Evolutionary conservation across 495 filamentous ascomycete species (phyloP).

Genomic region (Annulohypoxylon stygium): DNA sequence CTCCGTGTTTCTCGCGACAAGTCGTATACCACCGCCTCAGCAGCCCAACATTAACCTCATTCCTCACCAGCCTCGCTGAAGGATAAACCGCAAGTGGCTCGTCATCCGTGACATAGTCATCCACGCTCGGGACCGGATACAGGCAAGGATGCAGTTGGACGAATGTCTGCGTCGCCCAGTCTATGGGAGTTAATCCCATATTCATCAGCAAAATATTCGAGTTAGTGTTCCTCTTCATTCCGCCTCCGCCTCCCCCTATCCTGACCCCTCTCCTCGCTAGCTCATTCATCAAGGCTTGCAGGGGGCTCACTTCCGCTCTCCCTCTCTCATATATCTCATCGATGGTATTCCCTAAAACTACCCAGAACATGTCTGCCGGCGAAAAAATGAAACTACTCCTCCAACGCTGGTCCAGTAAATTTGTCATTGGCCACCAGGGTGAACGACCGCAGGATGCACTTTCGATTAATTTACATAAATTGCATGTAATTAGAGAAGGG

Average conservation of each 20-base stretch:
- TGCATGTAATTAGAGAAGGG: slow-evolving; percentile 10
- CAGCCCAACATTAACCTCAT: slow-evolving; percentile 19
- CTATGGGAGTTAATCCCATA: slow-evolving; percentile 10
- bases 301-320: too few species aligned
- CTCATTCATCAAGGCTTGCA: background rate
- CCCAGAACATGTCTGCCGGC: too few species aligned
- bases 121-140: slow-evolving; percentile 21
- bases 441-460: too few species aligned
- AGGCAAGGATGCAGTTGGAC: slow-evolving; percentile 27
- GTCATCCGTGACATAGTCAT: slow-evolving; percentile 20
- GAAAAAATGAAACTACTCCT: too few species aligned
- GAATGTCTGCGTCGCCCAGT: slow-evolving; percentile 24
- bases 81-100: slow-evolving; percentile 28
- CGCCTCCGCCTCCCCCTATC: background rate
- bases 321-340: too few species aligned
- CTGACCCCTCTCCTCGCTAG: background rate
- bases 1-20: background rate
- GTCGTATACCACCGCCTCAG: slow-evolving; percentile 25
- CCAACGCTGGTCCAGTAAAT: background rate
- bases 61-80: slow-evolving; percentile 14
- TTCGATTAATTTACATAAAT: slow-evolving; percentile 2
- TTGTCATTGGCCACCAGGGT: slow-evolving; percentile 24
- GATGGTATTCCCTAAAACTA: too few species aligned
- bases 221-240: slow-evolving; percentile 7
- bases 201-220: slow-evolving; percentile 9